A percentile compares a stretch with the other conserved stretches of the same genome.
phyloP scores from a whole-genome alignment of 2,329 filamentous ascomycete genomes.

The Ophiognomonia clavigignenti-juglandacearum region DNA sequence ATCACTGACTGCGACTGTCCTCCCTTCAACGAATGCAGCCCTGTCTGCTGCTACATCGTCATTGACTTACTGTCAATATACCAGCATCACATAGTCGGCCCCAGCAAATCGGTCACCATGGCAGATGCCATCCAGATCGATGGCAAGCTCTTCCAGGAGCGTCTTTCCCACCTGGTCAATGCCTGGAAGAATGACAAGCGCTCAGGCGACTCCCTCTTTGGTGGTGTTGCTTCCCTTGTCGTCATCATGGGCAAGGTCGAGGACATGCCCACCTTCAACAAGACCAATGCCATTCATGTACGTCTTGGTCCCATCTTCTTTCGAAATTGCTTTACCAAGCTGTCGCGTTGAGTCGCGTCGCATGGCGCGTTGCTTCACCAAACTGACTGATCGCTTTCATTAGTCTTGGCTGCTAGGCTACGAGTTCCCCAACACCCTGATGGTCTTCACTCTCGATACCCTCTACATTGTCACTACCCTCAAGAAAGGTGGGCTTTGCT shows the following conservation, averaged over 20 bases:
- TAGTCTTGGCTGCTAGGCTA: constrained; percentile 98
- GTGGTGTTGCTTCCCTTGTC: constrained; percentile 79
- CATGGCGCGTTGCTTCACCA: constrained; percentile 5
- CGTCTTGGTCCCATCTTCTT: constrained; percentile 16
- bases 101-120: constrained; percentile 43
- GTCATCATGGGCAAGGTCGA: constrained; percentile 94
- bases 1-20: not conserved
- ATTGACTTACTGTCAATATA: constrained; percentile 12
- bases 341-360: not conserved
- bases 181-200: constrained; percentile 97
- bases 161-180: constrained; percentile 77
- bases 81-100: constrained; percentile 9
- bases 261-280: constrained; percentile 80
- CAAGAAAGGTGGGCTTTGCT: constrained; percentile 71
- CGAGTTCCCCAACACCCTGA: constrained; percentile 93
- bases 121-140: constrained; percentile 86
- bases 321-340: not conserved
- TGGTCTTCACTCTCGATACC: constrained; percentile 83
- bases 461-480: constrained; percentile 92
- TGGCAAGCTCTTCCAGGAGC: constrained; percentile 88
- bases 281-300: constrained; percentile 96
- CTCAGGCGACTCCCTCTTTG: constrained; percentile 77
- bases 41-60: constrained; percentile 12
- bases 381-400: no score
- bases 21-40: constrained; percentile 10